These are phyloP conservation scores for Eucommia ulmoides DNA, from an alignment of 257 asterid genomes.

Conservation along the genomic window DNA sequence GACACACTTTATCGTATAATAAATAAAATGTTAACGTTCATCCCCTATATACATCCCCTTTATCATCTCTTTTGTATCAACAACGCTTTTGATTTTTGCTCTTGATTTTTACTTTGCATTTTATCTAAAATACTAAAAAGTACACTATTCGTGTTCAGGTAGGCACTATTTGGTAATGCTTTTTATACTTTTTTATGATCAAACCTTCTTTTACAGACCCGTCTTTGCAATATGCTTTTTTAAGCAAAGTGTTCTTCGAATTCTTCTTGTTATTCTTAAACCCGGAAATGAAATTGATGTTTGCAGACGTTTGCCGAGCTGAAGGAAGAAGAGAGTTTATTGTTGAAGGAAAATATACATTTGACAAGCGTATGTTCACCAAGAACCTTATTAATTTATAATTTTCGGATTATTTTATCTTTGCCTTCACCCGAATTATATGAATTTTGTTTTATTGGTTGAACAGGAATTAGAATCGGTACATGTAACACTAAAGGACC, in stretches of 20 bases:
- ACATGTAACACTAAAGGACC: constrained; percentile 15
- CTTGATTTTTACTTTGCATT: no score
- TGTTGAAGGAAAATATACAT: constrained; percentile 20
- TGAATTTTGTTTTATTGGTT: not conserved
- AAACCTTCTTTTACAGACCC: not conserved
- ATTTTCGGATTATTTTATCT: not conserved
- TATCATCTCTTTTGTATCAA: no score
- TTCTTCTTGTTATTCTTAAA: not conserved
- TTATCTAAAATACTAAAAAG: no score
- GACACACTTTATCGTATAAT: no score
- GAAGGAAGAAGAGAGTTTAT: constrained; percentile 23
- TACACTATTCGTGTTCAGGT: no score
- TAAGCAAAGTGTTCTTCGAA: not conserved
- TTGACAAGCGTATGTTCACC: constrained; percentile 13
- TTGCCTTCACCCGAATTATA: not conserved
- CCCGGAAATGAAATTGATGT: not conserved
- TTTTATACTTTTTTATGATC: not conserved
- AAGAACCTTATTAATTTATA: not conserved
- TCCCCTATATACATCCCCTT: no score
- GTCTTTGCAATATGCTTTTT: not conserved
- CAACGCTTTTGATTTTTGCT: no score
- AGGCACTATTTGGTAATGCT: no score
- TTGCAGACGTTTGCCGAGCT: constrained; percentile 17
- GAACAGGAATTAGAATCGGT: constrained; percentile 21
- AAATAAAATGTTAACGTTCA: no score